These are phyloP conservation scores for Aspergillus haitiensis DNA, from an alignment of 495 filamentous ascomycete genomes.

Conservation along the genomic window DNA sequence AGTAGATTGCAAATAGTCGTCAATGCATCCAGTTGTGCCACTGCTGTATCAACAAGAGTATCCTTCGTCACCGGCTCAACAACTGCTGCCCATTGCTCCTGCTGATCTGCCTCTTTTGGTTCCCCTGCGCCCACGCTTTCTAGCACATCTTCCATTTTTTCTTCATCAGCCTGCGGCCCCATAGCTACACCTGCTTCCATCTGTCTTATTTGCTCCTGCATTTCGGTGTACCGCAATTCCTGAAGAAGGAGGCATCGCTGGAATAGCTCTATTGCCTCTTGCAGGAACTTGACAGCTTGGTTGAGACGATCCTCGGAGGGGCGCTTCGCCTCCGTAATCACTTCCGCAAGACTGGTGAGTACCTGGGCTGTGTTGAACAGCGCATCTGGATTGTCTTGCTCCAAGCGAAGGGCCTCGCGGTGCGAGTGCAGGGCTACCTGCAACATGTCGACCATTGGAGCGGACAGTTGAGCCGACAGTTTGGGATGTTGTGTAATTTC, in stretches of 20 bases:
- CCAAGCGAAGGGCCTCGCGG: conserved; percentile 55
- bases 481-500: conserved; percentile 62
- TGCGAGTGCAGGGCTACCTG: conserved; percentile 60
- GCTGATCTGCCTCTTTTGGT: conserved; percentile 32
- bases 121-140: conserved; percentile 15
- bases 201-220: conserved; percentile 45
- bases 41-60: conserved; percentile 62
- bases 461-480: conserved; percentile 54
- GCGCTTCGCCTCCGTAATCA: conserved; percentile 48
- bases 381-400: conserved; percentile 62
- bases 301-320: conserved; percentile 40
- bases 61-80: conserved; percentile 61
- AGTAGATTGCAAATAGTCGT: conserved; percentile 57
- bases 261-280: conserved; percentile 64
- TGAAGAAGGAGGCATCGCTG: conserved; percentile 61
- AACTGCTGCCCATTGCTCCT: conserved; percentile 62
- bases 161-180: conserved; percentile 17
- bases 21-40: conserved; percentile 61
- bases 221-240: conserved; percentile 56
- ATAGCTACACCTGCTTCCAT: conserved; percentile 39
- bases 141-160: conserved; percentile 24
- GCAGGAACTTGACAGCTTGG: conserved; percentile 49
- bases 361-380: conserved; percentile 72
- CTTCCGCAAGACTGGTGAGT: conserved; percentile 63
- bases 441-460: conserved; percentile 52